Base-by-base conservation (phyloP, 306 rosid genomes). In the Inga leiocalycina region DNA sequence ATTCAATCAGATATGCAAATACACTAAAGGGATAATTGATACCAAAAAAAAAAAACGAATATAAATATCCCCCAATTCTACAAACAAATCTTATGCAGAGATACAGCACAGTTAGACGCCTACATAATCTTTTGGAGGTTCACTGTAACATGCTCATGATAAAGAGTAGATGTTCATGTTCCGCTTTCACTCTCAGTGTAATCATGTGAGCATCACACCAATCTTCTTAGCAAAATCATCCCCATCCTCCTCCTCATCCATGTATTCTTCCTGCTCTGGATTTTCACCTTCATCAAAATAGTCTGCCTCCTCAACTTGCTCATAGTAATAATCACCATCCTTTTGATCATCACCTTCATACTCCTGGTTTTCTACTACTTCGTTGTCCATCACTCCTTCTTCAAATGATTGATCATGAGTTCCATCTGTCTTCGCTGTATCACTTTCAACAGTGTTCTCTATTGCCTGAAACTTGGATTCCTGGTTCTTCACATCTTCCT, bases 201-300 rank as follows among this genome's bases (percentile, higher is more conserved):
- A 82, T 88, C 89, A 93, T 4, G 93, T 83, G 67, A 87, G 83
- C 85, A 92, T 20, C n/a, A 90, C 98, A 30, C 99, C 99, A 43
- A 93, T 95, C 90, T 93, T 95, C 92, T 95, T 95, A 17, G 98
- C 99, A 76, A 95, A 93, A 87, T 95, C 99, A 86, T 95, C 98
- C 65, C 91, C 97, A 3, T 92, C 95, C 79, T 92, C 94, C 79
- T 91, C 98, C 10, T 91, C 99, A 5, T 95, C 98, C 68, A 88
- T 45, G 84, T 88, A 95, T 57, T 90, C 98, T 85, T 86, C 94
- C 44, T 81, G 93, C 77, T 88, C 95, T 41, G 82, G 90, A 76
- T 89, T 91, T 72, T 94, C 97, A 35, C 93, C 97, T 80, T 85
- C 92, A 0, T 91, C 97, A 8, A 78, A 90, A 3, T 95, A 94